Base-by-base conservation (phyloP, 768 basidiomycete genomes). In the Suillus weaverae region DNA sequence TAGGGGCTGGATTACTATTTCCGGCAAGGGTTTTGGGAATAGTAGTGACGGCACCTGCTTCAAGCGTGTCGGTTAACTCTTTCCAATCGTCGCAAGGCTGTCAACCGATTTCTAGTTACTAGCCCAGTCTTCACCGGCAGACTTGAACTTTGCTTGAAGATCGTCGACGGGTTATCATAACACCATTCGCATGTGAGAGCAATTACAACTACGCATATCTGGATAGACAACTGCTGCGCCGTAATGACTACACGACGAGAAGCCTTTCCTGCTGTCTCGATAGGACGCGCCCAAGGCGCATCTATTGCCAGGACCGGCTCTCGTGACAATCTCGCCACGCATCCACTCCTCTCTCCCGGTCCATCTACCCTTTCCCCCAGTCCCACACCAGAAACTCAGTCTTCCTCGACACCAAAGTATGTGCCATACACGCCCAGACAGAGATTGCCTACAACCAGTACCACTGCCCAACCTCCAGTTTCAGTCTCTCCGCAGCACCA, bases 391-490 rank as follows among this genome's bases (percentile, higher is more conserved):
- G 69, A 65, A 60, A 20, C 33, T 61, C 41, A 60, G 20, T 38
- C 61, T 63, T 35, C 71, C 7, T 57, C 74, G 9, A 67, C 73
- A 4, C 80, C 86, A 13, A 82, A 83, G 66, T 94, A 93, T 77
- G 84, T 89, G 2, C 88, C 91, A 2, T 93, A 94, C 68, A 93
- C 90, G 1, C 91, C 92, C 1, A 78, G 88, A 30, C 91, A 92
- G 50, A 86, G 89, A 51, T 80, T 81, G 10, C 74, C 81, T 33
- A 84, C 85, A 4, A 83, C 84, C 0, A 76, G 79, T 4, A 70
- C 71, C 64, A 82, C 70, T 68, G 82, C 75, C 53, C 80, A 80
- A 41, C 69, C 85, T 0, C 72, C 82, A 43, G 64, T 76, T 32
- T 76, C 83, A 18, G 66, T 73, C 36, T 69, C 78, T 18, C 65